Evolutionary conservation across 805 yeast species (phyloP), one percentile per base, ranked within the genome.

Genomic region (Saccharomycopsis javanensis): DNA sequence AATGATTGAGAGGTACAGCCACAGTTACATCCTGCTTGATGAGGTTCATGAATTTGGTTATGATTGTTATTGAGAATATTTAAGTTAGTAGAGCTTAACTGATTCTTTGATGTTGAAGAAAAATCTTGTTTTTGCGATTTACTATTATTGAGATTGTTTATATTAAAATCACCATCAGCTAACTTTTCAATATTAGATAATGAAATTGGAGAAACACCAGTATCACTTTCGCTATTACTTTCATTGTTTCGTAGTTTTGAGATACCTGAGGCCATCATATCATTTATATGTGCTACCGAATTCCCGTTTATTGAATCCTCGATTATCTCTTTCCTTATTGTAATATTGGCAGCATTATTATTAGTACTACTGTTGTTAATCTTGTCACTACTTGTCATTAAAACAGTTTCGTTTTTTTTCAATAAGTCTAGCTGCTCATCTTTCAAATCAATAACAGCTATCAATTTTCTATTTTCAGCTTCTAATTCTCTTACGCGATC

Each of bases 401-500:
- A n/a, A n/a, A n/a, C 13, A 45, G 34, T 5, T 31, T n/a, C 45
- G 3, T 62, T 69, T 58, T 69, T 69, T 57, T 69, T 57, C 23
- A 69, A 62, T 58, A 75, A 60, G 50, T 77, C 84, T 63, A 82
- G 67, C 62, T 80, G 83, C 62, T 83, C 87, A 64, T 83, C 87
- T 62, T 84, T 78, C 57, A 83, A 68, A 59, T 82, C 85, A 45
- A 87, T 65, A 51, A 85, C 66, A 8, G 87, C 86, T 34, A 79
- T 75, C 28, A 90, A 69, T 64, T 86, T 78, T 61, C 81, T 80
- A 67, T 88, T 88, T 65, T 89, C 96, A 2, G 85, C 79, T 68
- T 89, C 96, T 23, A 91, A 74, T 66, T 86, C 94, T 53, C 96
- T 75, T n/a, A 90, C 83, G 54, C 96, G 74, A 65, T 88, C 95